A percentile compares a stretch with the other conserved stretches of the same genome.
These are phyloP conservation scores for Arthromyces matolae DNA, from an alignment of 768 basidiomycete species.

Conservation along the genomic window DNA sequence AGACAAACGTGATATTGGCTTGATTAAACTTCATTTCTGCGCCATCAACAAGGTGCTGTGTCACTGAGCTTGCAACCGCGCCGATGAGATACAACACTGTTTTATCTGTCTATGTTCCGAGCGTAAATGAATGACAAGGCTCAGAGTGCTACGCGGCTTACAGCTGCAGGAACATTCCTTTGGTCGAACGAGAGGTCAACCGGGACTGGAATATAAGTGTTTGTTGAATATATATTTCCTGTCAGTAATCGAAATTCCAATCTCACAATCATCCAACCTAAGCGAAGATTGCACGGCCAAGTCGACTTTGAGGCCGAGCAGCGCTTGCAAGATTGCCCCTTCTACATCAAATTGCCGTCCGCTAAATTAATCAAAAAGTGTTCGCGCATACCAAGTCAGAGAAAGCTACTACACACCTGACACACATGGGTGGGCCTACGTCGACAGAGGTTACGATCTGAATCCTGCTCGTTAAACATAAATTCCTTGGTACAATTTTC, in stretches of 20 bases:
- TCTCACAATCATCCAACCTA: slow-evolving; percentile 65
- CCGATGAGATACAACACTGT: slow-evolving; percentile 65
- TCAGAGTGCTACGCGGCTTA: slow-evolving; percentile 22
- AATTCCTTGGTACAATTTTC: background rate
- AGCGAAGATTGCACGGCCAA: slow-evolving; percentile 50
- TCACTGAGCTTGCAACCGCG: slow-evolving; percentile 64
- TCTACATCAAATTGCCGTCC: slow-evolving; percentile 62
- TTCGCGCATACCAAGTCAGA: background rate
- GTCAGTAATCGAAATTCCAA: background rate
- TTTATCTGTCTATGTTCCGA: slow-evolving; percentile 48
- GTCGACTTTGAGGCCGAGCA: slow-evolving; percentile 57
- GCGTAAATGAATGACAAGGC: background rate
- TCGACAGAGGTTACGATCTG: slow-evolving; percentile 57
- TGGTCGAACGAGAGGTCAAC: slow-evolving; percentile 59
- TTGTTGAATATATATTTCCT: background rate
- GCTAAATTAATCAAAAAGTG: slow-evolving; percentile 31
- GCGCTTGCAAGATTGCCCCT: slow-evolving; percentile 58
- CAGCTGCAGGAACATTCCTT: slow-evolving; percentile 49
- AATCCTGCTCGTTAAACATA: background rate
- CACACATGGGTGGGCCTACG: slow-evolving; percentile 49
- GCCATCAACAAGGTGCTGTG: slow-evolving; percentile 60
- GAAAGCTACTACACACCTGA: slow-evolving; percentile 39
- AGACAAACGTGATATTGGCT: slow-evolving; percentile 54
- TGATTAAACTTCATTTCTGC: slow-evolving; percentile 50
- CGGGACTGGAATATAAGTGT: slow-evolving; percentile 33